Percentiles rank a stretch among this genome's conserved stretches.
phyloP scores from a whole-genome alignment of 208 protist species.

The Tritrichomonas musculus region DNA sequence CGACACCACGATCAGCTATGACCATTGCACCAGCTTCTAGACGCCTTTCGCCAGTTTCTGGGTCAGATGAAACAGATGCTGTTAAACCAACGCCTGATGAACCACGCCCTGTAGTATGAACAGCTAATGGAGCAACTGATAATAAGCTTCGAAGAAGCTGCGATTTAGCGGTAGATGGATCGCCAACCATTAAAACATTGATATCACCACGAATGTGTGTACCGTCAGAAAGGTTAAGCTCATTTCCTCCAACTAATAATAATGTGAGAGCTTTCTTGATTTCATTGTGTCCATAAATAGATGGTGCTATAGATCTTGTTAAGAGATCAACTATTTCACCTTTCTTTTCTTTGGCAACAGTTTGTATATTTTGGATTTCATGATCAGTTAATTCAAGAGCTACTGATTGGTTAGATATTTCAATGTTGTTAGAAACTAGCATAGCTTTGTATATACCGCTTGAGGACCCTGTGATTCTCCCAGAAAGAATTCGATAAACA shows the following conservation, averaged over 20 bases:
- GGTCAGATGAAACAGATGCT: constrained; percentile 88
- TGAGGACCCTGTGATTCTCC: not conserved
- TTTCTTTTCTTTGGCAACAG: not conserved
- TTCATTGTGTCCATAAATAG: not conserved
- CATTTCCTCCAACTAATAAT: constrained; percentile 86
- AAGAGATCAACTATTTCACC: not conserved
- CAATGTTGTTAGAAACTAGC: not conserved
- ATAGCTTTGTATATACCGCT: not conserved
- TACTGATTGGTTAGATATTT: not conserved
- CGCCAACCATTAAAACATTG: constrained; percentile 95
- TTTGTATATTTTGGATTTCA: not conserved
- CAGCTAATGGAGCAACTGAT: constrained; percentile 81
- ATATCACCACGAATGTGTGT: constrained; percentile 92
- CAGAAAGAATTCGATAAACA: not conserved
- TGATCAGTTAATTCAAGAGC: not conserved
- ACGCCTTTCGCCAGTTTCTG: constrained; percentile 77
- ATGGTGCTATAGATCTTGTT: not conserved
- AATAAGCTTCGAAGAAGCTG: constrained; percentile 87
- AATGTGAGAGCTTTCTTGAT: constrained; percentile 73
- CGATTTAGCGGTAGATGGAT: constrained; percentile 99
- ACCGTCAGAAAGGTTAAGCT: constrained; percentile 74
- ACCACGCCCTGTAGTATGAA: constrained; percentile 90
- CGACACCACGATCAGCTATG: constrained; percentile 86
- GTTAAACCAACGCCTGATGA: constrained; percentile 95
- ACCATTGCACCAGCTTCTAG: constrained; percentile 99